Evolutionary conservation across 2,329 filamentous ascomycete species (phyloP).

Genomic region (Tympanopsis confertula): DNA sequence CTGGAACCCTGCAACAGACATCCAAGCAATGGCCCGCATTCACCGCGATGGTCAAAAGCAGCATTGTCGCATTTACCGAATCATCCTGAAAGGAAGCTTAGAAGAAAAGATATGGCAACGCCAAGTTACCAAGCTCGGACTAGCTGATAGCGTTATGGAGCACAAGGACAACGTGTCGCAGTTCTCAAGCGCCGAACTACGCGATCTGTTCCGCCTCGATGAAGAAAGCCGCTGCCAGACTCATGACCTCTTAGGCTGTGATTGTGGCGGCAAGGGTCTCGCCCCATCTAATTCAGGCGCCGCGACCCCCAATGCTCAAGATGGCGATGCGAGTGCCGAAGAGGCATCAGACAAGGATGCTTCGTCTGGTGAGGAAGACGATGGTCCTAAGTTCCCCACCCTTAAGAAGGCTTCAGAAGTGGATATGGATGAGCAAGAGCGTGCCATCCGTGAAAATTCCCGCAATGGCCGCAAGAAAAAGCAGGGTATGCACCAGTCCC

Average conservation of each 20-base stretch:
- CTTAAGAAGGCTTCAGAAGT: conserved; percentile 27
- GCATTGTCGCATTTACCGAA: conserved; percentile 57
- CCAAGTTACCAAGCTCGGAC: conserved; percentile 58
- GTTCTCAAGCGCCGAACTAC: conserved; percentile 55
- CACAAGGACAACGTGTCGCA: conserved; percentile 45
- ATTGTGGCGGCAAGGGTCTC: conserved; percentile 39
- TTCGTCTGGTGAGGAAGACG: conserved; percentile 10
- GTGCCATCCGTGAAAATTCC: conserved; percentile 18
- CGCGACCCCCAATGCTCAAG: conserved; percentile 3
- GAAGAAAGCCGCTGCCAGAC: conserved; percentile 50
- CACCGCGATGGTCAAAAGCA: conserved; percentile 62
- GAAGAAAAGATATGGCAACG: conserved; percentile 69
- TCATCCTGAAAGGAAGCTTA: conserved; percentile 55
- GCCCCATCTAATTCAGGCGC: not conserved
- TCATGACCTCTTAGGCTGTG: conserved; percentile 54
- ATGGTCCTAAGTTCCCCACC: conserved; percentile 15
- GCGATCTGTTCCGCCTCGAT: conserved; percentile 56
- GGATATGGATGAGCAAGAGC: conserved; percentile 31
- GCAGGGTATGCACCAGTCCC: not conserved
- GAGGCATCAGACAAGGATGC: conserved; percentile 5
- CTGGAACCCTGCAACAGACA: conserved; percentile 65
- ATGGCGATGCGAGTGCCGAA: conserved; percentile 10
- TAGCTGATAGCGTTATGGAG: conserved; percentile 63
- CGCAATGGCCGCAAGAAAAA: conserved; percentile 9
- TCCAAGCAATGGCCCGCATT: conserved; percentile 66